A percentile compares a stretch with the other conserved stretches of the same genome.
Evolutionary conservation across 83 land plant species (phyloP).

Genomic region (Thuja plicata): DNA sequence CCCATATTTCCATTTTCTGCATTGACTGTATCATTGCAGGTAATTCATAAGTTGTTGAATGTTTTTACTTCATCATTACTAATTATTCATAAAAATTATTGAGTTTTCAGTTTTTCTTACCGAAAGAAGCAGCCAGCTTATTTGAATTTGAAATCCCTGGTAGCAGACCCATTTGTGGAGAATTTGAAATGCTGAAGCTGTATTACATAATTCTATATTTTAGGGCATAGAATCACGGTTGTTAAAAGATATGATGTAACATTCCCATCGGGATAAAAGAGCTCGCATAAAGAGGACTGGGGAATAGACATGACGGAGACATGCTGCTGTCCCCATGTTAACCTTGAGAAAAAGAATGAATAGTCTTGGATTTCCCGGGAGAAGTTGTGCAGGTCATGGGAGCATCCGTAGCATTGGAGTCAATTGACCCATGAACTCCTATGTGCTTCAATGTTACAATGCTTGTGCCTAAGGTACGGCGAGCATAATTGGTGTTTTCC

Average conservation of each 20-base stretch:
- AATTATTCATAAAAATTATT: not conserved
- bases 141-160: conserved; percentile 9
- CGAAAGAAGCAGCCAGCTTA: not conserved
- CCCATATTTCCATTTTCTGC: not conserved
- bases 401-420: not conserved
- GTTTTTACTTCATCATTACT: not conserved
- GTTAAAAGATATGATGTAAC: not conserved
- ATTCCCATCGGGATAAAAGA: conserved; percentile 1
- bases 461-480: not conserved
- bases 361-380: not conserved
- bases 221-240: not conserved
- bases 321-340: not conserved
- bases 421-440: not conserved
- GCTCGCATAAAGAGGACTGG: not conserved
- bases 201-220: not conserved
- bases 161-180: not conserved
- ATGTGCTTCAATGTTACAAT: no score
- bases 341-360: not conserved
- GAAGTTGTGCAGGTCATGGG: not conserved
- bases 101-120: not conserved
- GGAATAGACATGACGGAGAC: not conserved
- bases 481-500: not conserved
- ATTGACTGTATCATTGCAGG: not conserved
- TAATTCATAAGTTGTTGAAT: not conserved
- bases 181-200: not conserved